These are phyloP conservation scores for Raddia guianensis DNA, from an alignment of 176 grass and related monocot species.

Conservation along the genomic window DNA sequence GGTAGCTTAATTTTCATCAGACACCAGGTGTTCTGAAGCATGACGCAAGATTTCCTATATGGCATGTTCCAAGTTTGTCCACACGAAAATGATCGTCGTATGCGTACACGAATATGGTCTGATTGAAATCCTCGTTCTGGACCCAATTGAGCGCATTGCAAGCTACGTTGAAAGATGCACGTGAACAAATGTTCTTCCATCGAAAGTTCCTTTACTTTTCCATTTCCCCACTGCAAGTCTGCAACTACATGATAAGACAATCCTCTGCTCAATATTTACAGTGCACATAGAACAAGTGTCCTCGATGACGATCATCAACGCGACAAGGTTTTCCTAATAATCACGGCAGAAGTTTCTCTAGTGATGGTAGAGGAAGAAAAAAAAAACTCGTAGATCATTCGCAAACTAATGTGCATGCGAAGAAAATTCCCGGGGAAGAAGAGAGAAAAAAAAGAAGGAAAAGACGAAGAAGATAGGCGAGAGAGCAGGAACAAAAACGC, in stretches of 20 bases:
- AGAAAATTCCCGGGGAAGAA: slow-evolving; percentile 29
- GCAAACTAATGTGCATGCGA: slow-evolving; percentile 43
- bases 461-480: not conserved
- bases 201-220: not conserved
- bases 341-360: not conserved
- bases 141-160: not conserved
- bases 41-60: not conserved
- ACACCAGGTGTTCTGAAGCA: not conserved
- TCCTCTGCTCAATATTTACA: slow-evolving; percentile 42
- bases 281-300: not conserved
- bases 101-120: too few species aligned
- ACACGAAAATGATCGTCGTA: not conserved
- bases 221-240: not conserved
- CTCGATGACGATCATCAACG: not conserved
- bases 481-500: slow-evolving; percentile 29
- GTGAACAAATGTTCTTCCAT: not conserved
- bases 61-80: not conserved
- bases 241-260: not conserved
- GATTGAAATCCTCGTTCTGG: not conserved
- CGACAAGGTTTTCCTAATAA: too few species aligned
- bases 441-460: too few species aligned
- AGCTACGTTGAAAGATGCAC: not conserved
- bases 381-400: slow-evolving; percentile 23
- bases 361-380: not conserved
- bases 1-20: not conserved